Conservation (phyloP, 2,329 filamentous ascomycete species). For the Colletotrichum theobromicola region DNA sequence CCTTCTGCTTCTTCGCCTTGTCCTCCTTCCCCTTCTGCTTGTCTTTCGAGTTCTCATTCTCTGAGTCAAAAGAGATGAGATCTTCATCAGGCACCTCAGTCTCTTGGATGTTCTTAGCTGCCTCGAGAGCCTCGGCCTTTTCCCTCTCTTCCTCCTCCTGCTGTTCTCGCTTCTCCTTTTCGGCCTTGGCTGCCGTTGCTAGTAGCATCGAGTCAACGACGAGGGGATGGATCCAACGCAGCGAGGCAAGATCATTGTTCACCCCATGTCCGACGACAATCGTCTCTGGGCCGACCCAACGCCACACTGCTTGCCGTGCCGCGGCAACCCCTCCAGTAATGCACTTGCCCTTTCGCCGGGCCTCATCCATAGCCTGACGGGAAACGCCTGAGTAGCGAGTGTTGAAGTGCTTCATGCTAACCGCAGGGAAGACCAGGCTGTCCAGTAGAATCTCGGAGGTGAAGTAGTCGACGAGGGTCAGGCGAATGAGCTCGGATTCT, state of each 20-base stretch:
- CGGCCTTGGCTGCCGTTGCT: conserved; percentile 26
- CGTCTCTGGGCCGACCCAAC: conserved; percentile 49
- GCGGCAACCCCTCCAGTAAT: conserved; percentile 43
- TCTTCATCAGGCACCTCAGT: neutral
- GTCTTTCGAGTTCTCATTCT: neutral
- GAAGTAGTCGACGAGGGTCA: conserved; percentile 58
- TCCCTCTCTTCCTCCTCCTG: conserved; percentile 16
- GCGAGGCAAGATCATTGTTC: conserved; percentile 43
- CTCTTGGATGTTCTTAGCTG: neutral
- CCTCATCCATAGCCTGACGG: conserved; percentile 38
- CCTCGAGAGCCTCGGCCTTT: neutral
- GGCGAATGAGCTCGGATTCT: conserved; percentile 56
- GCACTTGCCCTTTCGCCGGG: conserved; percentile 33
- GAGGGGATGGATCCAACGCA: conserved; percentile 52
- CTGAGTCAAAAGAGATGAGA: conserved; percentile 4
- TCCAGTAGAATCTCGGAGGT: conserved; percentile 53
- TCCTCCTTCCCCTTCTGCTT: conserved; percentile 13
- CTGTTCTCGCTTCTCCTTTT: conserved; percentile 15
- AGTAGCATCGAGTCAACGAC: conserved; percentile 51
- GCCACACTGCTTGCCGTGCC: conserved; percentile 47
- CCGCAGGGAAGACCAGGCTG: conserved; percentile 52
- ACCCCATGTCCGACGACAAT: conserved; percentile 53
- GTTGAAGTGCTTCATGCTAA: conserved; percentile 52
- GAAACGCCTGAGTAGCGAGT: conserved; percentile 56
- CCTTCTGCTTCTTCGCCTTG: conserved; percentile 16